Percentiles rank a stretch among this genome's conserved stretches.
These are phyloP conservation scores for Gossypium laxum DNA, from an alignment of 441 rosid species.

Conservation along the genomic window DNA sequence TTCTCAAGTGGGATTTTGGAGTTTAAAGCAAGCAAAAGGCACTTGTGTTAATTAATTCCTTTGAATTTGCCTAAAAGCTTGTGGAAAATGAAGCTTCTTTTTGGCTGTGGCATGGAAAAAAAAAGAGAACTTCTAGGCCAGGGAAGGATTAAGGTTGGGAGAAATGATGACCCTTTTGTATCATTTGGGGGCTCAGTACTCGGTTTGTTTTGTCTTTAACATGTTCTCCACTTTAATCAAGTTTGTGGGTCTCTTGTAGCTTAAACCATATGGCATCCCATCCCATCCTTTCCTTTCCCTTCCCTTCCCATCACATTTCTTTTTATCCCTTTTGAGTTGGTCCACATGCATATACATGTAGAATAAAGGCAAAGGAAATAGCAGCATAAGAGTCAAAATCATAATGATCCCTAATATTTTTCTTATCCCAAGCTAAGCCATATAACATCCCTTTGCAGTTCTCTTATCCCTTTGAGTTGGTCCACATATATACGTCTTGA, in stretches of 20 bases:
- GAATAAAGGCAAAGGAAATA: too few relatives aligned
- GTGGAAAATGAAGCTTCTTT: neutral
- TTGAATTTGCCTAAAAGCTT: neutral
- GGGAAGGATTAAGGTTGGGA: constrained; percentile 15
- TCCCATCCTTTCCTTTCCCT: neutral
- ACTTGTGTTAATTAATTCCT: neutral
- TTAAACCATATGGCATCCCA: constrained; percentile 5
- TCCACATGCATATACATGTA: too few relatives aligned
- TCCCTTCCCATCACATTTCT: neutral
- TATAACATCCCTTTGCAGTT: neutral
- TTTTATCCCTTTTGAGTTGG: too few relatives aligned
- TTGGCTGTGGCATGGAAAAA: neutral
- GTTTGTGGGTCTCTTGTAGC: constrained; percentile 36
- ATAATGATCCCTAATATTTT: too few relatives aligned
- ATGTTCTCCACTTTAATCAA: constrained; percentile 40
- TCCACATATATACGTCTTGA: neutral
- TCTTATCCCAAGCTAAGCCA: too few relatives aligned
- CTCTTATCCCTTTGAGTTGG: neutral
- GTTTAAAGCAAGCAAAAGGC: neutral
- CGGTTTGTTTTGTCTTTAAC: constrained; percentile 23
- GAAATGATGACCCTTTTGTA: constrained; percentile 35
- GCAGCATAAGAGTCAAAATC: too few relatives aligned
- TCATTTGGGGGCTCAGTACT: constrained; percentile 12
- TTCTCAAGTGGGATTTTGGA: neutral
- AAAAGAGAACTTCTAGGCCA: neutral